Evolutionary conservation across 192 early-diverging fungal species (phyloP).

Genomic region (Coemansia sp.): DNA sequence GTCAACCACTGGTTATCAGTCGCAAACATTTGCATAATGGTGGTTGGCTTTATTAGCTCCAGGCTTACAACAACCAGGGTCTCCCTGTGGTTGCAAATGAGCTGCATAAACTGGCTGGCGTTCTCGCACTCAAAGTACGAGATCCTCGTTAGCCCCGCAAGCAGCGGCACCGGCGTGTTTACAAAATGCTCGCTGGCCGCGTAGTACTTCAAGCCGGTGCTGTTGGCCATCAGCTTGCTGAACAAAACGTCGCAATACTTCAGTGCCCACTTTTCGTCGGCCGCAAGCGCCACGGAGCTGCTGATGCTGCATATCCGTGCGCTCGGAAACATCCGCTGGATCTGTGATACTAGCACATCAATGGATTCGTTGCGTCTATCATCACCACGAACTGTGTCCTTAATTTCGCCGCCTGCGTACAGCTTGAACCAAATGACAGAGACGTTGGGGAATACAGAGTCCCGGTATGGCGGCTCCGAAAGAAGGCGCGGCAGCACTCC

Average conservation of each 20-base stretch:
- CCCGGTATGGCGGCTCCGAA: background rate
- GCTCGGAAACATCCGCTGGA: conserved; percentile 20
- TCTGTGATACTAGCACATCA: background rate
- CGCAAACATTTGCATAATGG: background rate
- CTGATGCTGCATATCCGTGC: conserved; percentile 6
- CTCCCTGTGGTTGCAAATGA: conserved; percentile 11
- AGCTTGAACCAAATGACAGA: conserved; percentile 7
- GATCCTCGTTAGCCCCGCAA: conserved; percentile 10
- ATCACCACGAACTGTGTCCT: background rate
- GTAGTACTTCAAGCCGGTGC: conserved; percentile 9
- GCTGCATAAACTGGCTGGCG: conserved; percentile 9
- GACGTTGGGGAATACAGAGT: conserved; percentile 6
- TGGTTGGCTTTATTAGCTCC: conserved; percentile 9
- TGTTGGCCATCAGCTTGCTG: conserved; percentile 6
- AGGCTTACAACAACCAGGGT: conserved; percentile 12
- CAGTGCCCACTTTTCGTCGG: background rate
- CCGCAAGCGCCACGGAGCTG: conserved; percentile 10
- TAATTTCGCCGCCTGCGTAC: background rate
- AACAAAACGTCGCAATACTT: conserved; percentile 8
- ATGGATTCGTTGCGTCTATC: background rate
- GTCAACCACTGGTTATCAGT: background rate
- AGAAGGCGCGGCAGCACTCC: conserved; percentile 7
- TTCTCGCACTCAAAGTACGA: conserved; percentile 21
- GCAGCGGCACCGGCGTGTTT: background rate
- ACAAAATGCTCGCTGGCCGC: conserved; percentile 5